Evolutionary conservation across 768 basidiomycete genomes (phyloP).

Genomic region (Amanita exitialis): DNA sequence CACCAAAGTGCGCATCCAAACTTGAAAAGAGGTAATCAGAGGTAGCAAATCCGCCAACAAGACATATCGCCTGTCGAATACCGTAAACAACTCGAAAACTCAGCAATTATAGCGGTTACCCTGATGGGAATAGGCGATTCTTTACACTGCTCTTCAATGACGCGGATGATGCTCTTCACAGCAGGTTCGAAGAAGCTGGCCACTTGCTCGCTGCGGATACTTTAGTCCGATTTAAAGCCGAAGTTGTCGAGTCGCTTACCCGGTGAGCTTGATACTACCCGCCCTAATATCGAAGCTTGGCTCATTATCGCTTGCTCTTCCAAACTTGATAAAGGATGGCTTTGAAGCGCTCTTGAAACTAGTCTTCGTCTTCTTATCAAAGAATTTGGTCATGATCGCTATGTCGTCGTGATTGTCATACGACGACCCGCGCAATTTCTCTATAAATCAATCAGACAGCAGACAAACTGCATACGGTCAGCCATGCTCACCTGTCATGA

Average conservation of each 20-base stretch:
- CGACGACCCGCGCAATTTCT: neutral
- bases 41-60: slow-evolving; percentile 45
- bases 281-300: slow-evolving; percentile 26
- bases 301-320: slow-evolving; percentile 30
- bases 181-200: slow-evolving; percentile 6
- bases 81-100: neutral
- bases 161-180: neutral
- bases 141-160: neutral
- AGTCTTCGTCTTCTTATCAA: slow-evolving; percentile 38
- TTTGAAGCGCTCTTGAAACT: slow-evolving; percentile 23
- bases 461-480: neutral
- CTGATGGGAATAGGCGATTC: neutral
- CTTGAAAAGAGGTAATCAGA: slow-evolving; percentile 37
- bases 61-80: slow-evolving; percentile 24
- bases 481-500: neutral
- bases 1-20: slow-evolving; percentile 25
- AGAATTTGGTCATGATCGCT: slow-evolving; percentile 22
- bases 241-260: neutral
- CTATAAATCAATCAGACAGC: neutral
- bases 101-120: slow-evolving; percentile 1
- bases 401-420: slow-evolving; percentile 26
- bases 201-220: neutral
- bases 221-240: slow-evolving; percentile 13
- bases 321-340: slow-evolving; percentile 38
- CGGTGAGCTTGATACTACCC: slow-evolving; percentile 21